A percentile compares a stretch with the other conserved stretches of the same genome.
Conservation (phyloP, 176 grass and related monocot genomes). For the Carex scoparia region DNA sequence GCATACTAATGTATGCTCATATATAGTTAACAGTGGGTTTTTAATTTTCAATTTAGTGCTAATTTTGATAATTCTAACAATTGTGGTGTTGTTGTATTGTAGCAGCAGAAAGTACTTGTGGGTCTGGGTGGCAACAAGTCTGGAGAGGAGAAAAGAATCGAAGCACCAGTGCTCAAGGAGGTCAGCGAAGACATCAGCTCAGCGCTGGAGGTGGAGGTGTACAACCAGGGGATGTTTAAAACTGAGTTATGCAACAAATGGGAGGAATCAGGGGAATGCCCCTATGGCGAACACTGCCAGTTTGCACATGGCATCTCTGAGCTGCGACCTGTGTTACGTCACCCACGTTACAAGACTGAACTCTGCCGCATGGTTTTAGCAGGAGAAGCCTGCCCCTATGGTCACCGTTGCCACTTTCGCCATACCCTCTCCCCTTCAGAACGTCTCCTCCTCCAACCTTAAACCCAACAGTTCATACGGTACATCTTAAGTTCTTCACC, state of each 20-base stretch:
- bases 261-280: constrained; percentile 84
- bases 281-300: constrained; percentile 85
- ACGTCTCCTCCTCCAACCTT: constrained; percentile 45
- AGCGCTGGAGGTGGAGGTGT: constrained; percentile 79
- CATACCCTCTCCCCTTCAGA: constrained; percentile 74
- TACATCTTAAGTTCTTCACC: not conserved
- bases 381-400: constrained; percentile 79
- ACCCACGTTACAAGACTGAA: constrained; percentile 95
- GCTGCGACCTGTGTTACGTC: constrained; percentile 92
- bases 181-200: constrained; percentile 6
- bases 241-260: constrained; percentile 99
- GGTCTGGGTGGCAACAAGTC: constrained; percentile 28
- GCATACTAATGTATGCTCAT: not conserved
- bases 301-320: constrained; percentile 96
- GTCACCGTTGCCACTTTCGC: constrained; percentile 97
- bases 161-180: constrained; percentile 26
- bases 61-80: not conserved
- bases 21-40: not conserved
- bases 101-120: constrained; percentile 49
- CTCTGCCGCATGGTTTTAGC: constrained; percentile 95
- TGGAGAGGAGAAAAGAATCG: constrained; percentile 12
- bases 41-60: not conserved
- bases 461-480: not conserved
- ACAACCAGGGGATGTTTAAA: constrained; percentile 97
- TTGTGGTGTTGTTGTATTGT: not conserved